Evolutionary conservation across 2,329 filamentous ascomycete species (phyloP), one percentile per base, ranked within the genome.

Genomic region (Cercospora citrullina): DNA sequence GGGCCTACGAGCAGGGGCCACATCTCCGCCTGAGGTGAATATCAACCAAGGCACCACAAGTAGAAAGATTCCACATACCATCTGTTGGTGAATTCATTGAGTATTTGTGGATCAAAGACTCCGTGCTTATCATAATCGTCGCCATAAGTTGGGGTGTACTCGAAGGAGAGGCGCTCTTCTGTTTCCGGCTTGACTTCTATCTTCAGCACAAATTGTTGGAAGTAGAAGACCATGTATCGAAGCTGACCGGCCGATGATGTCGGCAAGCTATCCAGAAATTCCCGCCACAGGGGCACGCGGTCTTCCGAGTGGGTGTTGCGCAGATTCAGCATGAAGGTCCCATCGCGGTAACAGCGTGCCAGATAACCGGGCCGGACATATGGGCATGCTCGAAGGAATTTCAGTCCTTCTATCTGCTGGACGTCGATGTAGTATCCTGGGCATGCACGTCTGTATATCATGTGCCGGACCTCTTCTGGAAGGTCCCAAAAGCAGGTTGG

Each of bases 401-500:
- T 8, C 48, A 53, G 10, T 14, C 18, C 48, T 53, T 53, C 48
- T 14, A 53, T 26, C 21, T 26, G 48, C 48, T 26, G 48, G 5
- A 53, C 18, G 16, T 53, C 23, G 48, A 53, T 53, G 6, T 53
- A 53, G 48, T 53, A 14, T 53, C 48, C 48, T 23, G 48, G 48
- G 48, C 48, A 53, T 23, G 48, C 48, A 0, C 21, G 48, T 26
- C 48, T 0, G 21, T 53, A 53, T 6, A 53, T 53, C 48, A 53
- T 53, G 12, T n/a, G 48, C 21, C 48, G 48, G 21, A 53, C 21
- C 21, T 53, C 48, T 28, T 23, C 48, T 2, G 48, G 48, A 28
- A 53, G 48, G 48, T 53, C 48, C 48, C 48, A 53, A 53, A 53
- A 53, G 48, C 48, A 53, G 21, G 48, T 53, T 53, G 48, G 48